phyloP scores from a whole-genome alignment of 2,329 filamentous ascomycete genomes.

The Aspergillus neoniger region DNA sequence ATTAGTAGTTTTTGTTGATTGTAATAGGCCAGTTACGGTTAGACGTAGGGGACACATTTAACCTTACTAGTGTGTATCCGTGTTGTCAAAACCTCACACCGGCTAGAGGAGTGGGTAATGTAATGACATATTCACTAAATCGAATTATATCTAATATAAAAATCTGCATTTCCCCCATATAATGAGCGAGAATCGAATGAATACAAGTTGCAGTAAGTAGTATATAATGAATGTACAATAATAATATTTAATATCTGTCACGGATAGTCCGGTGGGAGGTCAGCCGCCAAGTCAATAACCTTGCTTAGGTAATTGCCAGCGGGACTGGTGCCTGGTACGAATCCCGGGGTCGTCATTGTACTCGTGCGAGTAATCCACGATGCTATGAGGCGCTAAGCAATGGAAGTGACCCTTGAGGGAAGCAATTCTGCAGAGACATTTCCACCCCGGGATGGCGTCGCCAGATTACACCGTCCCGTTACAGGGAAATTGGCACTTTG shows the following conservation, averaged over 20 bases:
- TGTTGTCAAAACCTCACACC: no score
- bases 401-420: slow-evolving; percentile 58
- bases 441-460: slow-evolving; percentile 57
- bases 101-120: no score
- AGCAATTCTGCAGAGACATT: slow-evolving; percentile 61
- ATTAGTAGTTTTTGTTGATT: not conserved
- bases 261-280: slow-evolving; percentile 46
- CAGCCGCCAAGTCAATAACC: slow-evolving; percentile 39
- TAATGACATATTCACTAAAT: no score
- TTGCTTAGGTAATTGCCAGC: slow-evolving; percentile 41
- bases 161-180: no score
- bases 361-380: slow-evolving; percentile 60
- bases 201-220: no score
- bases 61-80: no score
- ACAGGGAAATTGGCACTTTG: slow-evolving; percentile 40
- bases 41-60: no score
- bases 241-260: slow-evolving; percentile 37
- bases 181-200: no score
- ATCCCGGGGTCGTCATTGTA: slow-evolving; percentile 54
- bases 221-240: no score
- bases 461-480: slow-evolving; percentile 53
- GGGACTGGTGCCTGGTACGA: slow-evolving; percentile 57
- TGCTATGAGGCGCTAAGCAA: slow-evolving; percentile 56
- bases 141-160: no score
- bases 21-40: not conserved